Conservation (phyloP, 805 yeast species). For the Clavispora carvajalis region DNA sequence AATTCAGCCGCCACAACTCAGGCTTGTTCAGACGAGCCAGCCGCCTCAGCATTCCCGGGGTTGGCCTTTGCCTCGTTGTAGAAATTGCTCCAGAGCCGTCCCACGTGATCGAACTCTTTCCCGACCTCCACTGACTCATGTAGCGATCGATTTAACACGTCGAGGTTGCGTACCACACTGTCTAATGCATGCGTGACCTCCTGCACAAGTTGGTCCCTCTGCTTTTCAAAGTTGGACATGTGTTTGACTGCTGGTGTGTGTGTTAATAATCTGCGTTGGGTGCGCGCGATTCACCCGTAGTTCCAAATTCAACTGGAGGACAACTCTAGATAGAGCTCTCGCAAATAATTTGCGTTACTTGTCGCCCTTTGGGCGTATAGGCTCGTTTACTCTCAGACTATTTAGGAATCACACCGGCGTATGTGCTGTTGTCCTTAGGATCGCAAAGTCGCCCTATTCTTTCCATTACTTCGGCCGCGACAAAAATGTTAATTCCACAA, state of each 20-base stretch:
- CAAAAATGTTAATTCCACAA: too few species aligned
- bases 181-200: slow-evolving; percentile 58
- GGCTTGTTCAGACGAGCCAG: not conserved
- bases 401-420: too few species aligned
- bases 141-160: slow-evolving; percentile 60
- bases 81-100: slow-evolving; percentile 65
- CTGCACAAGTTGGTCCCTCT: slow-evolving; percentile 52
- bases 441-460: too few species aligned
- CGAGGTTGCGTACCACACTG: slow-evolving; percentile 57
- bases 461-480: too few species aligned
- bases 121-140: slow-evolving; percentile 69
- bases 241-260: not conserved
- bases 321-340: too few species aligned
- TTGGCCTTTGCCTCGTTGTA: slow-evolving; percentile 24
- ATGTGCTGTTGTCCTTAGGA: too few species aligned
- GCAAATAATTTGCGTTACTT: too few species aligned
- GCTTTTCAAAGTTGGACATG: slow-evolving; percentile 44
- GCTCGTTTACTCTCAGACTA: too few species aligned
- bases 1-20: not conserved
- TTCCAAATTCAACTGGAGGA: too few species aligned
- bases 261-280: too few species aligned
- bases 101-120: slow-evolving; percentile 66
- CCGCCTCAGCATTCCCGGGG: not conserved
- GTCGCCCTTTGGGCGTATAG: too few species aligned
- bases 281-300: too few species aligned